phyloP scores from a whole-genome alignment of 352 stramenopile species.

The Globisporangium paddicum region DNA sequence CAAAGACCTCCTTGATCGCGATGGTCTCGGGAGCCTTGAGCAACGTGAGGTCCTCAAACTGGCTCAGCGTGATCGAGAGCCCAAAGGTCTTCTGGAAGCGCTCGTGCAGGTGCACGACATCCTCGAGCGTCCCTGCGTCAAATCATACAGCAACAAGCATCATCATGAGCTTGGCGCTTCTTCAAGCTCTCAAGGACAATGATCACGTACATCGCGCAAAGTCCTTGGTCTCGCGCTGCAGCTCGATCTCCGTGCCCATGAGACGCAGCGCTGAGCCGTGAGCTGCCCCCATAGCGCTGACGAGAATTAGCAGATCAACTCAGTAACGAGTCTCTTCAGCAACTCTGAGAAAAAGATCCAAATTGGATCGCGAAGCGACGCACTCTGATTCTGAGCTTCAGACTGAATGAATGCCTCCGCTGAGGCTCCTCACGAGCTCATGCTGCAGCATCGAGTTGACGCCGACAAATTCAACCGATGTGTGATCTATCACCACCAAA shows the following conservation, averaged over 20 bases:
- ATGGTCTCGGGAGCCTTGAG: constrained; percentile 58
- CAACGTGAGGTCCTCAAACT: constrained; percentile 70
- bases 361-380: too few relatives aligned
- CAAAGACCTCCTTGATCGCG: constrained; percentile 65
- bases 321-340: background rate
- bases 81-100: constrained; percentile 75
- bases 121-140: constrained; percentile 53
- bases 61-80: constrained; percentile 64
- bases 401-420: too few relatives aligned
- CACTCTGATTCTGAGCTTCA: too few relatives aligned
- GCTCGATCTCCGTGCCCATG: constrained; percentile 55
- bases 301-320: too few relatives aligned
- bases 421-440: too few relatives aligned
- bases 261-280: constrained; percentile 45
- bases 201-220: constrained; percentile 67
- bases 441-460: too few relatives aligned
- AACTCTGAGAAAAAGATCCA: too few relatives aligned
- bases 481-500: too few relatives aligned
- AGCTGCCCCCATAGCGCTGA: constrained; percentile 50
- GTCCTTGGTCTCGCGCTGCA: constrained; percentile 69
- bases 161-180: background rate
- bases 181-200: background rate
- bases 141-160: background rate
- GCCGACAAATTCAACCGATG: too few relatives aligned
- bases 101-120: constrained; percentile 53